Evolutionary conservation across 2,329 filamentous ascomycete genomes (phyloP).

Genomic region (Pseudonectria foliicola): DNA sequence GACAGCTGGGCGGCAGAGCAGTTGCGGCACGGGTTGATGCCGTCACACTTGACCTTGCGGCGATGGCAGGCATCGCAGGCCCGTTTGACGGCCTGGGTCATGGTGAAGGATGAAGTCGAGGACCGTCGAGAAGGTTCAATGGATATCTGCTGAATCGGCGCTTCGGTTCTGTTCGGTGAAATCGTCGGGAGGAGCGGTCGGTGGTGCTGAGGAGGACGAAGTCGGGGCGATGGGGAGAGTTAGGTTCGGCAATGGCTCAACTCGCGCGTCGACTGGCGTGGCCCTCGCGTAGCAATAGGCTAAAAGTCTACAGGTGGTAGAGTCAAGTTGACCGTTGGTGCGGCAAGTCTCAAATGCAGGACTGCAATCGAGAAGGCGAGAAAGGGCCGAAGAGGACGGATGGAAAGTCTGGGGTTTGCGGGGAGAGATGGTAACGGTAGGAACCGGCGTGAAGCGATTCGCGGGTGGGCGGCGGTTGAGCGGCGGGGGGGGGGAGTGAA

Average conservation of each 20-base stretch:
- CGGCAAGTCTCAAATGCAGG: neutral
- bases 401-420: constrained; percentile 25
- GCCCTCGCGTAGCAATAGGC: too few species aligned
- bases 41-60: constrained; percentile 68
- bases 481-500: constrained; percentile 14
- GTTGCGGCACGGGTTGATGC: constrained; percentile 63
- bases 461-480: constrained; percentile 13
- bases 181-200: too few species aligned
- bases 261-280: too few species aligned
- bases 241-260: too few species aligned
- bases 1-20: constrained; percentile 59
- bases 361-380: constrained; percentile 8
- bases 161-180: too few species aligned
- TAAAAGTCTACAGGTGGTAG: too few species aligned
- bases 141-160: constrained; percentile 2
- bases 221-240: too few species aligned
- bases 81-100: constrained; percentile 49
- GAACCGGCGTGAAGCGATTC: constrained; percentile 17
- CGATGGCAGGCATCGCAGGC: constrained; percentile 69
- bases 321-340: too few species aligned
- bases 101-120: constrained; percentile 20
- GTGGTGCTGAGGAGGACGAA: too few species aligned
- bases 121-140: constrained; percentile 6
- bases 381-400: constrained; percentile 10
- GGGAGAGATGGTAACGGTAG: constrained; percentile 15